Conservation (phyloP, 1,139 yeast genomes). For the Yamadazyma diospyri region DNA sequence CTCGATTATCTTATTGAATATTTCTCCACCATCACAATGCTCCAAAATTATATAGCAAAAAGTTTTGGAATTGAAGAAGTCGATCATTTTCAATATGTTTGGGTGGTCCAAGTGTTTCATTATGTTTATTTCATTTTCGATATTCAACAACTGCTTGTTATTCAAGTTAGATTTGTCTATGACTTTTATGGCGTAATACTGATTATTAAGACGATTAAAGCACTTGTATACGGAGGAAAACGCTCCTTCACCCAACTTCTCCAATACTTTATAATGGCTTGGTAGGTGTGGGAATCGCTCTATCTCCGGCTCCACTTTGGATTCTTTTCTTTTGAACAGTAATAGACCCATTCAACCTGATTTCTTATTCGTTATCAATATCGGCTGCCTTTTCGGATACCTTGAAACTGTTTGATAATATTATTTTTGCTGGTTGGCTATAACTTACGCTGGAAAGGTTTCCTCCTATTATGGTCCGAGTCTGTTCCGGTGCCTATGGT, state of each 20-base stretch:
- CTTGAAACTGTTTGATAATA: too few relatives aligned
- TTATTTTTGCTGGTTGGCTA: too few relatives aligned
- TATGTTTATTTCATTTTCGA: conserved; percentile 82
- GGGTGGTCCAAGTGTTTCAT: conserved; percentile 73
- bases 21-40: conserved; percentile 88
- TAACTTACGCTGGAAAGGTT: too few relatives aligned
- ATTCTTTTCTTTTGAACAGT: conserved; percentile 10
- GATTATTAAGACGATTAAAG: conserved; percentile 28
- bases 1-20: conserved; percentile 88
- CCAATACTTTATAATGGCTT: conserved; percentile 19
- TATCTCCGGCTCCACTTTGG: neutral
- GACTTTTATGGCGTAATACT: conserved; percentile 76
- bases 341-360: conserved; percentile 11
- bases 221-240: conserved; percentile 86
- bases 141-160: conserved; percentile 47
- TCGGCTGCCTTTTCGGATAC: too few relatives aligned
- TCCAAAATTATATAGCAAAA: conserved; percentile 82
- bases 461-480: too few relatives aligned
- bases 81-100: conserved; percentile 68
- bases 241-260: conserved; percentile 76
- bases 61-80: conserved; percentile 52
- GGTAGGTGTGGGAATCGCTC: conserved; percentile 23
- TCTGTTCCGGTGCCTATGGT: too few relatives aligned
- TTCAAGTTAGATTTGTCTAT: conserved; percentile 64
- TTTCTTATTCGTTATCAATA: too few relatives aligned